Base-by-base conservation (phyloP, 345 rosid genomes). In the Lumnitzera littorea region DNA sequence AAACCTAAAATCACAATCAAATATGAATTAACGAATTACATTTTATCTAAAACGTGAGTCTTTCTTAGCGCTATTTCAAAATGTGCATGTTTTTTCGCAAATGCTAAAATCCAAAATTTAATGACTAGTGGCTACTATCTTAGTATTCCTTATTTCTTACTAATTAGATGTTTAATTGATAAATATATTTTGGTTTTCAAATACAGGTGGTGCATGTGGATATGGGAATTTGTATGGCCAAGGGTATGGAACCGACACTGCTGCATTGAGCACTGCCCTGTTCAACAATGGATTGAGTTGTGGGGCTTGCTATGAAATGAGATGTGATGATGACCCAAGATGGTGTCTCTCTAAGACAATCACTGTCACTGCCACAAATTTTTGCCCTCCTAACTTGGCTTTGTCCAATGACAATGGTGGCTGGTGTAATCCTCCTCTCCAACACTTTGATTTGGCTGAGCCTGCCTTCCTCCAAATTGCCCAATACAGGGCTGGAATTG, bases 381-480 rank as follows among this genome's bases (percentile, higher is more conserved):
- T 84, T 67, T 87, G 98, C 62, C 98, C 98, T 11, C 98, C 98
- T 0, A 92, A 91, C 82, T 15, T n/a, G 0, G 92, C 79, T 14
- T 72, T 77, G 50, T 47, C 95, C 10, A 91, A 87, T 15, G 87
- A 83, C 73, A 87, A 91, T 8, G 98, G 98, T n/a, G 98, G 98
- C 12, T 91, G 98, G 98, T 91, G 98, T 68, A 91, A 91, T 56
- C 96, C 98, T 58, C 98, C 98, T 46, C 95, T 91, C 41, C 84
- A 89, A 29, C 98, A 91, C 72, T 91, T 91, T 9, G 98, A 91
- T 70, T 50, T 91, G 74, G 98, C 98, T 2, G 95, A 91, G 70
- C 98, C 98, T 13, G 91, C 95, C 62, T 91, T 89, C 79, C 70
- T 87, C 57, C 91, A 86, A 43, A 89, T 91, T 62, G 98, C 98